A percentile compares a stretch with the other conserved stretches of the same genome.
Conservation (phyloP, 176 grass and related monocot species). For the Phoenix roebelenii region DNA sequence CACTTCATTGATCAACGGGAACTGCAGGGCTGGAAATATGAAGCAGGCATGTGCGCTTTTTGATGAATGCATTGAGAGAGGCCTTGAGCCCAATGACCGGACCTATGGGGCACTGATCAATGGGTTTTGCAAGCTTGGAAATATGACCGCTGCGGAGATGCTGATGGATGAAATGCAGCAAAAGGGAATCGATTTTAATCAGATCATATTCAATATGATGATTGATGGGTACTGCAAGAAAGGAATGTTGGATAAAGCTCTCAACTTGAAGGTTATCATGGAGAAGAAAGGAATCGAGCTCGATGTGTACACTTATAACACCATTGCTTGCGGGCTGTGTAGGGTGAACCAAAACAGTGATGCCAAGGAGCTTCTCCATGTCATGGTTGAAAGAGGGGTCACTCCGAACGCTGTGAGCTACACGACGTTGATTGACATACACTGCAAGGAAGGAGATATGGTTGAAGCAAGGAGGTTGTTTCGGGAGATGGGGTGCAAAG, state of each 20-base stretch:
- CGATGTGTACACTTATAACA: constrained; percentile 70
- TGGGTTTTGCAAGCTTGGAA: constrained; percentile 79
- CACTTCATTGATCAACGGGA: constrained; percentile 41
- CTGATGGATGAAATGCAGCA: constrained; percentile 57
- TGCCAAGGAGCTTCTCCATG: constrained; percentile 57
- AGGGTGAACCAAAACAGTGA: constrained; percentile 42
- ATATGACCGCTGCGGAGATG: constrained; percentile 64
- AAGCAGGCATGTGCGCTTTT: constrained; percentile 59
- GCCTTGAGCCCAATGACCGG: constrained; percentile 41
- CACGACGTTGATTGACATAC: constrained; percentile 69
- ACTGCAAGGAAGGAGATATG: constrained; percentile 82
- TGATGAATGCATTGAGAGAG: constrained; percentile 48
- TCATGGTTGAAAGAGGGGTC: constrained; percentile 60
- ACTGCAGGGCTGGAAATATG: constrained; percentile 55
- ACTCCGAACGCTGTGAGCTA: constrained; percentile 37
- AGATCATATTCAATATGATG: constrained; percentile 72
- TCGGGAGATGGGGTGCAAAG: constrained; percentile 48
- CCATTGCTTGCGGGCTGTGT: constrained; percentile 51
- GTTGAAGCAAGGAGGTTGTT: constrained; percentile 73
- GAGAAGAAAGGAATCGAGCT: constrained; percentile 50
- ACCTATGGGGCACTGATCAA: constrained; percentile 68
- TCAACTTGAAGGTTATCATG: constrained; percentile 51
- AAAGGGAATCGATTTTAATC: constrained; percentile 45
- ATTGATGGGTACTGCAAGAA: constrained; percentile 59
- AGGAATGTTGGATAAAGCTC: constrained; percentile 51